Percentiles rank a stretch among this genome's conserved stretches.
Evolutionary conservation across 768 basidiomycete genomes (phyloP).

Genomic region (Tulasnella calospora): DNA sequence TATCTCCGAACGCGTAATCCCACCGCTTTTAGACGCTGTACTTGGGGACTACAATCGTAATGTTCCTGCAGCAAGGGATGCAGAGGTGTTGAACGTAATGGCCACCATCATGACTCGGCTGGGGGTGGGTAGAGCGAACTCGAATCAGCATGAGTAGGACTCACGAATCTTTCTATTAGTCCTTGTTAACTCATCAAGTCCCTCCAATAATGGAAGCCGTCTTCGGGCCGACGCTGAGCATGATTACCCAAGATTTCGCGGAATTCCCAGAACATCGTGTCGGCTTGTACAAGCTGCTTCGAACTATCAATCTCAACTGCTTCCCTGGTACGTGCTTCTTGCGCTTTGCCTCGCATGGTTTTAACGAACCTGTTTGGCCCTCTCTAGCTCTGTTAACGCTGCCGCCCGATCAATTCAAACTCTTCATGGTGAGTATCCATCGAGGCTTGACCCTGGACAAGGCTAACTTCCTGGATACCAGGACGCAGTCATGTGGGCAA

Average conservation of each 20-base stretch:
- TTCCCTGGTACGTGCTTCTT: slow-evolving; percentile 70
- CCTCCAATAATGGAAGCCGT: slow-evolving; percentile 93
- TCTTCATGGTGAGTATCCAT: slow-evolving; percentile 62
- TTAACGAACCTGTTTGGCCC: neutral
- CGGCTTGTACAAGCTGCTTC: slow-evolving; percentile 93
- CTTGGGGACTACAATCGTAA: slow-evolving; percentile 97
- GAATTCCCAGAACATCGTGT: slow-evolving; percentile 97
- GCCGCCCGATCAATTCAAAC: slow-evolving; percentile 90
- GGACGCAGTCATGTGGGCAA: slow-evolving; percentile 98
- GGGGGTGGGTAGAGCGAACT: slow-evolving; percentile 55
- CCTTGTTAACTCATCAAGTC: slow-evolving; percentile 85
- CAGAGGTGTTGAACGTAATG: slow-evolving; percentile 96
- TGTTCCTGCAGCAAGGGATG: slow-evolving; percentile 87
- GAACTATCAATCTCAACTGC: slow-evolving; percentile 86
- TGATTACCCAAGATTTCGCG: slow-evolving; percentile 99
- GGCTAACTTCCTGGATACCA: neutral
- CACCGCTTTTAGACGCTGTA: slow-evolving; percentile 90
- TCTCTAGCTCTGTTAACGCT: slow-evolving; percentile 69
- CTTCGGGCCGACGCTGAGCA: slow-evolving; percentile 92
- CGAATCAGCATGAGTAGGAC: neutral
- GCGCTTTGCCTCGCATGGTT: neutral
- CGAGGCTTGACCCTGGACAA: neutral
- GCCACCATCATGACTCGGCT: slow-evolving; percentile 85
- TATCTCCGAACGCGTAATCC: slow-evolving; percentile 88
- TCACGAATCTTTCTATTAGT: slow-evolving; percentile 42